Evolutionary conservation across 1,284 basidiomycete species (phyloP).

Genomic region (Moniliella sp.): DNA sequence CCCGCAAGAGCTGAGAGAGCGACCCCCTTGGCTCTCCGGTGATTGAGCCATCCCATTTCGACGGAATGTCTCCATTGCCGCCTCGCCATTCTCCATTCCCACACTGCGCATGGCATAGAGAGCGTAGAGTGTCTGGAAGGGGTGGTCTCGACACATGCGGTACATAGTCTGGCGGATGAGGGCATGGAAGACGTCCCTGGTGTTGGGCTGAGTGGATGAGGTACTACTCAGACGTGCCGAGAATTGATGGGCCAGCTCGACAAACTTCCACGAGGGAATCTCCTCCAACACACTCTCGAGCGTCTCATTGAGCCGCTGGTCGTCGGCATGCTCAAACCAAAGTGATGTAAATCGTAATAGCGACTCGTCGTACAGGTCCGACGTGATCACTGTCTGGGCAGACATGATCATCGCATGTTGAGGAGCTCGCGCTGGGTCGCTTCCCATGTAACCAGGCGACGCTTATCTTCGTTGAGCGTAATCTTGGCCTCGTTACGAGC

Average conservation of each 20-base stretch:
- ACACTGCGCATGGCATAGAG: constrained; percentile 45
- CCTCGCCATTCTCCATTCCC: no score
- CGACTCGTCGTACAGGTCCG: constrained; percentile 50
- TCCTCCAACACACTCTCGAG: constrained; percentile 41
- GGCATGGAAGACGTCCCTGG: not conserved
- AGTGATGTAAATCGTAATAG: constrained; percentile 65
- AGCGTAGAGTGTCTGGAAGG: constrained; percentile 78
- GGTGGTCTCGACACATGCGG: constrained; percentile 67
- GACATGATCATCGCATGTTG: constrained; percentile 60
- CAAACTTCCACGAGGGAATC: constrained; percentile 70
- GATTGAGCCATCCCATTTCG: constrained; percentile 8
- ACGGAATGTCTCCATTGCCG: no score
- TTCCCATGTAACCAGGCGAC: constrained; percentile 8
- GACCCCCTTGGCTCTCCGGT: constrained; percentile 2
- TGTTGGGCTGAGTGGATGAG: constrained; percentile 4
- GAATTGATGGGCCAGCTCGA: constrained; percentile 74
- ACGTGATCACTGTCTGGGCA: constrained; percentile 48
- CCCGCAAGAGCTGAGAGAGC: constrained; percentile 35
- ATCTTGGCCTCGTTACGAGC: constrained; percentile 9
- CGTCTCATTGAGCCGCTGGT: constrained; percentile 41
- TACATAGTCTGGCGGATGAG: constrained; percentile 44
- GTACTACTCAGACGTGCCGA: constrained; percentile 51
- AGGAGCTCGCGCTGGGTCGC: constrained; percentile 42
- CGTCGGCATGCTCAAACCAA: constrained; percentile 66
- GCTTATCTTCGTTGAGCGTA: constrained; percentile 11